Base-by-base conservation (phyloP, 495 filamentous ascomycete species). In the Rostrohypoxylon terebratum region DNA sequence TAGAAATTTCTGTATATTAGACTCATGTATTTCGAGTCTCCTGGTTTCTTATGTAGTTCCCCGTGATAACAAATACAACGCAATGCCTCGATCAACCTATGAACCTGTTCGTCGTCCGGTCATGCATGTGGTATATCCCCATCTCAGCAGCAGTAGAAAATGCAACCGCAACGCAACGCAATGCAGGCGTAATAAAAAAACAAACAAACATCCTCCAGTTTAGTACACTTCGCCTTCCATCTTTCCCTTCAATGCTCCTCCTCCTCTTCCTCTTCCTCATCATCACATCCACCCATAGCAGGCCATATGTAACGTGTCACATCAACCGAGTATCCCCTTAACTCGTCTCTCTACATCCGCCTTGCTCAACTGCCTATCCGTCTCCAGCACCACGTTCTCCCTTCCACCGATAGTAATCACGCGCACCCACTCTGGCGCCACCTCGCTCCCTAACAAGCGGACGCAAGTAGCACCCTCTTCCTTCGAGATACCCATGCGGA, bases 401-500 rank as follows among this genome's bases (percentile, higher is more conserved):
- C 86, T 75, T 38, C 81, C 85, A 0, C 85, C 87, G 47, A 90
- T 76, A 61, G 81, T 82, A 40, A 91, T 81, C 0, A 91, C 72
- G 34, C 81, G 75, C 40, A 91, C 70, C 88, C 90, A 92, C 64
- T 87, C 85, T 0, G 91, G 88, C 47, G 86, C 84, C 23, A 92
- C 83, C 80, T 92, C 90, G 0, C 33, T 54, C 14, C 80, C 85
- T 68, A 92, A 72, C 64, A 92, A 55, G 55, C 81, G 79, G n/a
- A 92, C 81, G 69, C 85, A 89, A 16, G 60, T 71, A 36, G 80
- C 78, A 3, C 81, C 89, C 69, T 92, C 91, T 57, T 87, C 88
- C 60, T 79, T 83, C 45, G 85, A 86, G 47, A 92, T 84, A 4
- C 89, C 88, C 63, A 83, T 88, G 38, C 88, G 80, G 63, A 91